phyloP scores from a whole-genome alignment of 2,329 filamentous ascomycete species.

The Botrytis squamosa region DNA sequence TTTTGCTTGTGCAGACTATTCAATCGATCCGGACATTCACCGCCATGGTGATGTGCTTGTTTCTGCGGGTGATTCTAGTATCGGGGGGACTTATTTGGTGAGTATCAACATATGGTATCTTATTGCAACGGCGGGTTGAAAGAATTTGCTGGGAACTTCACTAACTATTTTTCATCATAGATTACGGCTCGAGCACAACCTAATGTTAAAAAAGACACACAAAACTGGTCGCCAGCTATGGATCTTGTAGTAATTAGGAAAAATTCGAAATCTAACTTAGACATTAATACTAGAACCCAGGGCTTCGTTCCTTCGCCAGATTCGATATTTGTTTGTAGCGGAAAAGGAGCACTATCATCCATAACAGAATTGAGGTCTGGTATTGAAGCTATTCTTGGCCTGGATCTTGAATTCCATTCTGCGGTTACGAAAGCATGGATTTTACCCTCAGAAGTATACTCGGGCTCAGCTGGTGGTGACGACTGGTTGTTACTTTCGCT shows the following conservation, averaged over 20 bases:
- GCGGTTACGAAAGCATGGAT: slow-evolving; percentile 55
- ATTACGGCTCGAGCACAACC: slow-evolving; percentile 55
- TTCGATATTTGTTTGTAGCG: slow-evolving; percentile 65
- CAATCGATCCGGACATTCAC: slow-evolving; percentile 51
- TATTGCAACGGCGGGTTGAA: not conserved
- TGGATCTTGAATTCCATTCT: slow-evolving; percentile 53
- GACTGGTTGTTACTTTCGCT: slow-evolving; percentile 36
- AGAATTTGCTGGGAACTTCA: too few relatives aligned
- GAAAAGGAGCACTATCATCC: slow-evolving; percentile 59
- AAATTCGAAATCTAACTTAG: slow-evolving; percentile 17
- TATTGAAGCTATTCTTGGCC: slow-evolving; percentile 64
- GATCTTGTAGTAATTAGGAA: slow-evolving; percentile 44
- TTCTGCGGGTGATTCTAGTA: slow-evolving; percentile 61
- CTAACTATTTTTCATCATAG: slow-evolving; percentile 38
- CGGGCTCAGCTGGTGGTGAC: slow-evolving; percentile 22
- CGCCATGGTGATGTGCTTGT: slow-evolving; percentile 42
- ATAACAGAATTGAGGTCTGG: slow-evolving; percentile 70
- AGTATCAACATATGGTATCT: slow-evolving; percentile 22
- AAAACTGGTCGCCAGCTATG: slow-evolving; percentile 54
- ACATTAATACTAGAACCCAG: slow-evolving; percentile 20
- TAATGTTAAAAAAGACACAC: slow-evolving; percentile 58
- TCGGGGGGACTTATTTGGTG: slow-evolving; percentile 65
- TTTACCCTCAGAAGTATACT: slow-evolving; percentile 39
- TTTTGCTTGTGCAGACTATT: slow-evolving; percentile 65
- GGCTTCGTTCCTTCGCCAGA: slow-evolving; percentile 45